These are phyloP conservation scores for Trametes maxima DNA, from an alignment of 768 basidiomycete genomes.

Conservation along the genomic window DNA sequence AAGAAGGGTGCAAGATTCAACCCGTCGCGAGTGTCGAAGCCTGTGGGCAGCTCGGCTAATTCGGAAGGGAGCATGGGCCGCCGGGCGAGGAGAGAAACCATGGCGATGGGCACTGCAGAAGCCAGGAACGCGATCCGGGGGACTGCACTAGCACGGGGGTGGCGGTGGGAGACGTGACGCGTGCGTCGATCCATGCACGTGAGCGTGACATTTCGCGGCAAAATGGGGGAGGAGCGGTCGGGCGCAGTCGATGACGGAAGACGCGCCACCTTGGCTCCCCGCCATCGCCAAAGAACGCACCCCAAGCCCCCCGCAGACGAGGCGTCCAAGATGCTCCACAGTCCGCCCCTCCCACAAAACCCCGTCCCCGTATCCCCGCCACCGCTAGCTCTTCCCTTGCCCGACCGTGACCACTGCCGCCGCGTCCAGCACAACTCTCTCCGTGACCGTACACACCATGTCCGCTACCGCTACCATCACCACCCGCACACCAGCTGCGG, in stretches of 20 bases:
- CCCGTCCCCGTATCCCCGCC: neutral
- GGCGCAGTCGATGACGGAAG: slow-evolving; percentile 6
- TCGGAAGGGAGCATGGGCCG: too few species aligned
- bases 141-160: too few species aligned
- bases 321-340: slow-evolving; percentile 3
- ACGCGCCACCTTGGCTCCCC: slow-evolving; percentile 16
- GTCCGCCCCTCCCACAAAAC: slow-evolving; percentile 2
- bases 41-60: too few species aligned
- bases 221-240: slow-evolving; percentile 5
- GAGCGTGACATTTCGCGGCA: slow-evolving; percentile 12
- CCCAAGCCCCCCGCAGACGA: neutral
- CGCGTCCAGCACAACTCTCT: neutral
- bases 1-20: too few species aligned
- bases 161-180: too few species aligned
- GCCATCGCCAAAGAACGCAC: neutral
- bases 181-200: neutral
- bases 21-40: too few species aligned
- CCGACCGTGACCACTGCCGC: neutral
- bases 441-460: neutral
- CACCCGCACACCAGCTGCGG: neutral
- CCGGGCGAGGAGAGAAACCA: too few species aligned
- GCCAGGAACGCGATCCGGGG: too few species aligned
- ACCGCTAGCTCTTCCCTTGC: neutral
- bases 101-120: too few species aligned
- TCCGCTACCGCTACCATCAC: neutral